Evolutionary conservation across 129 eudicot genomes (phyloP).

Genomic region (Helianthus annuus): HanXRQr2.0-SUNRISE NC_035439.2:142466801-142467300

Average conservation of each 20-base stretch:
- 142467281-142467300: background rate
- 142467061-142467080: slow-evolving; percentile 25
- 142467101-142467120: slow-evolving; percentile 28
- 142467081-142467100: slow-evolving; percentile 31
- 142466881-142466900: slow-evolving; percentile 26
- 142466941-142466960: slow-evolving; percentile 33
- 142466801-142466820: slow-evolving; percentile 15
- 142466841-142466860: slow-evolving; percentile 30
- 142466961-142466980: slow-evolving; percentile 30
- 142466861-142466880: slow-evolving; percentile 11
- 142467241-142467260: slow-evolving; percentile 25
- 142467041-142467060: slow-evolving; percentile 29
- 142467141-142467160: background rate
- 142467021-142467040: slow-evolving; percentile 20
- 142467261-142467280: slow-evolving; percentile 21
- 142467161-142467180: slow-evolving; percentile 16
- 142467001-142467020: slow-evolving; percentile 16
- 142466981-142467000: slow-evolving; percentile 22
- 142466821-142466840: slow-evolving; percentile 32
- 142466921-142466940: slow-evolving; percentile 15
- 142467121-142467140: slow-evolving; percentile 17
- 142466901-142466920: slow-evolving; percentile 30
- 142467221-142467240: slow-evolving; percentile 6
- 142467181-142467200: slow-evolving; percentile 22
- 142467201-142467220: slow-evolving; percentile 9